Evolutionary conservation across 768 basidiomycete species (phyloP), one percentile per base, ranked within the genome.

Genomic region (Mycena metata): DNA sequence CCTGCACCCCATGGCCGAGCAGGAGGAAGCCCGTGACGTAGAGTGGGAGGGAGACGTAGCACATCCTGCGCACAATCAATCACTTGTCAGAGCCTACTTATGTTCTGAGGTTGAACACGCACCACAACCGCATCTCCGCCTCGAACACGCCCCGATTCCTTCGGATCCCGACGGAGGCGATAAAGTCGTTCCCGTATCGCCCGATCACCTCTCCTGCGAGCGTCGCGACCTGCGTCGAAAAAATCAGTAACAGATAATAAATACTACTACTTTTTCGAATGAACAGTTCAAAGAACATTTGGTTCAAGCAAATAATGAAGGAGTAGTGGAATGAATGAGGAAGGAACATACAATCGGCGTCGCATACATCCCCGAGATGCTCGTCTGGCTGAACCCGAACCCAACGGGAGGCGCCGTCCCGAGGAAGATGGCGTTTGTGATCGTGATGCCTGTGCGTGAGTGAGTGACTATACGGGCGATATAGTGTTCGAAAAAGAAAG

Each of bases 401-500:
- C 86, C 88, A 6, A 77, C 67, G 0, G 87, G 86, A 0, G 78
- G 70, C 0, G 85, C 84, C 2, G 79, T 77, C 5, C 83, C 86
- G 6, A 88, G 75, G 75, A 89, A 89, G 7, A 88, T 85, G 0
- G 83, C 86, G 46, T 86, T 86, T 8, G 88, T 89, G 21, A 86
- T 56, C 2, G 70, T 71, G 21, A 71, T 71, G 11, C 68, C 85
- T 83, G 88, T 2, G 39, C 5, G 12, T 12, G 7, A 36, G 36
- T 36, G 6, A n/a, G n/a, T n/a, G n/a, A n/a, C n/a, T n/a, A n/a
- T n/a, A n/a, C n/a, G n/a, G n/a, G n/a, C n/a, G n/a, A n/a, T n/a
- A n/a, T n/a, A n/a, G n/a, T n/a, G n/a, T n/a, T n/a, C n/a, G n/a
- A n/a, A n/a, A n/a, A n/a, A n/a, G n/a, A n/a, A n/a, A n/a, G n/a